Conservation (phyloP, 164 flowering plant species). For the Houttuynia cordata region DNA sequence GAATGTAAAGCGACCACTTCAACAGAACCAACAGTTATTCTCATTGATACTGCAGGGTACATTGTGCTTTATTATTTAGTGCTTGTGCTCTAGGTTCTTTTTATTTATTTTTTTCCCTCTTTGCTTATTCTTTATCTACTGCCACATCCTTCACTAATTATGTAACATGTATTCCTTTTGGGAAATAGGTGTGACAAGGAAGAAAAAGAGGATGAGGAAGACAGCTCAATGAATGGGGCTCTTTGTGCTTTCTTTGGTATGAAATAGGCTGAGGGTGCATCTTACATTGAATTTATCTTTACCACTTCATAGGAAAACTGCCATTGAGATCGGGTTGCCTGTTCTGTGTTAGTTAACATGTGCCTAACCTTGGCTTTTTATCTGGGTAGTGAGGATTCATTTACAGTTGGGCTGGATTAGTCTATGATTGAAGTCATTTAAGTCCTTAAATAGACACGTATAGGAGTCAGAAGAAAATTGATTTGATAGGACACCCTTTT, state of each 20-base stretch:
- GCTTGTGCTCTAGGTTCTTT: too few relatives aligned
- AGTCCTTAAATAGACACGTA: too few relatives aligned
- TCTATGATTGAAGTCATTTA: too few relatives aligned
- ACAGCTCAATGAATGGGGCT: conserved; percentile 88
- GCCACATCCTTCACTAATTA: not conserved
- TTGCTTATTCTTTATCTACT: not conserved
- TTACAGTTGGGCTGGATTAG: too few relatives aligned
- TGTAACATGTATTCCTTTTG: not conserved
- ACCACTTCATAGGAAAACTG: not conserved
- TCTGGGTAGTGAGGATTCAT: too few relatives aligned
- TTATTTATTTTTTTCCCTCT: not conserved
- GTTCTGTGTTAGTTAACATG: too few relatives aligned
- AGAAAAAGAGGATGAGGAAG: conserved; percentile 98
- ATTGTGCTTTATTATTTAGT: conserved; percentile 3
- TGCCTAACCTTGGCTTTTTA: too few relatives aligned
- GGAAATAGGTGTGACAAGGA: conserved; percentile 92
- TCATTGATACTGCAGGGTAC: conserved; percentile 92
- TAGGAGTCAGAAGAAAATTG: too few relatives aligned
- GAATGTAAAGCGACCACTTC: conserved; percentile 65
- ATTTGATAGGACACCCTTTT: too few relatives aligned
- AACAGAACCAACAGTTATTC: conserved; percentile 82
- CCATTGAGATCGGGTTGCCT: too few relatives aligned
- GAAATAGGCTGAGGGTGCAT: not conserved
- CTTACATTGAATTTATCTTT: not conserved
- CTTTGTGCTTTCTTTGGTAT: not conserved